These are phyloP conservation scores for Abrus pulchellus DNA, from an alignment of 306 rosid genomes.

Conservation along the genomic window DNA sequence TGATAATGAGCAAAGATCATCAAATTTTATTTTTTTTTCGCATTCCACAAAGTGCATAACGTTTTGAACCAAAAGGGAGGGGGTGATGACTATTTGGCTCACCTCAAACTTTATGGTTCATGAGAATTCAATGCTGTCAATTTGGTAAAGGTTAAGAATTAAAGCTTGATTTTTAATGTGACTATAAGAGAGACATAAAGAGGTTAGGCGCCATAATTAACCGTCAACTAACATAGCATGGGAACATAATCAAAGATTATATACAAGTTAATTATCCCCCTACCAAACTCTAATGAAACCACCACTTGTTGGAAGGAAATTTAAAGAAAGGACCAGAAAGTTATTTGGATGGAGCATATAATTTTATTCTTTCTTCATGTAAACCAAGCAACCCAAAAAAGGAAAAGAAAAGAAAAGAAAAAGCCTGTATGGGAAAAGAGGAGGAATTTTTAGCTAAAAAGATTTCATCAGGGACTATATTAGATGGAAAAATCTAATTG, in stretches of 20 bases:
- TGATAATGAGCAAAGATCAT: constrained; percentile 32
- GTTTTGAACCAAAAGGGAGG: constrained; percentile 33
- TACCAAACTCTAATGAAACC: background rate
- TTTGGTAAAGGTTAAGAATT: constrained; percentile 9
- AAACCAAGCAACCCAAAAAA: background rate
- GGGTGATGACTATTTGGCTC: constrained; percentile 25
- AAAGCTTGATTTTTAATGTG: constrained; percentile 12
- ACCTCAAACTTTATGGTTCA: constrained; percentile 34
- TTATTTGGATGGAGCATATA: background rate
- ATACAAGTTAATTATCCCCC: constrained; percentile 12
- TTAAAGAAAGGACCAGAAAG: background rate
- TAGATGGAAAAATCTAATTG: background rate
- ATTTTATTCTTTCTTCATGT: background rate
- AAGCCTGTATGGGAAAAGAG: background rate
- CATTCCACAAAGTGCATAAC: constrained; percentile 44
- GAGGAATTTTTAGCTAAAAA: background rate
- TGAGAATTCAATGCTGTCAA: constrained; percentile 21
- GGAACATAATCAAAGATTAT: constrained; percentile 13
- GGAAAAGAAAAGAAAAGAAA: background rate
- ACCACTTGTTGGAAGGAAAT: constrained; percentile 1
- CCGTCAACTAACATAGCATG: constrained; percentile 22
- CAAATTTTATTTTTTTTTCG: constrained; percentile 9
- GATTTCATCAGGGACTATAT: background rate
- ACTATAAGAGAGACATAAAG: constrained; percentile 16
- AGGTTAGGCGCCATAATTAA: constrained; percentile 1